These are phyloP conservation scores for Tolypocladium capitatum DNA, from an alignment of 2,329 filamentous ascomycete species.

Conservation along the genomic window DNA sequence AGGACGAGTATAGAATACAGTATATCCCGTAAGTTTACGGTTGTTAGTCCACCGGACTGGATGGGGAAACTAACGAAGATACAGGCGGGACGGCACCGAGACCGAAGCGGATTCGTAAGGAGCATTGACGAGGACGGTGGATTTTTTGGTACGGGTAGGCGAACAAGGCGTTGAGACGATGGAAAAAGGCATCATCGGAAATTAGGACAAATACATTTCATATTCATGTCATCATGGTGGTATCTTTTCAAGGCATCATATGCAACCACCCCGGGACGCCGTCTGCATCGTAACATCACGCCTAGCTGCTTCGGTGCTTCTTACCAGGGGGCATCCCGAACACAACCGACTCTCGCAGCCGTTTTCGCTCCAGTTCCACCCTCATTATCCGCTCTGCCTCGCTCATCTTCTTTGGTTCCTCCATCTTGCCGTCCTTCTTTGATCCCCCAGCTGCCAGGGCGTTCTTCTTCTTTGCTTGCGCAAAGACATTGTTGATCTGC, in stretches of 20 bases:
- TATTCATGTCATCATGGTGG: slow-evolving; percentile 1
- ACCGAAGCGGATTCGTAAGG: slow-evolving; percentile 31
- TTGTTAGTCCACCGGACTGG: slow-evolving; percentile 22
- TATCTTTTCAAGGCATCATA: slow-evolving; percentile 3
- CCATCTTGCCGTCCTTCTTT: slow-evolving; percentile 47
- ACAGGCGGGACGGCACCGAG: slow-evolving; percentile 42
- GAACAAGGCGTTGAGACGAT: slow-evolving; percentile 18
- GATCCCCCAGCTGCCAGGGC: slow-evolving; percentile 38
- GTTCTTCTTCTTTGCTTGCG: slow-evolving; percentile 58
- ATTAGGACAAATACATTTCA: neutral
- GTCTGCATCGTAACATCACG: neutral
- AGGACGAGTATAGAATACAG: slow-evolving; percentile 49
- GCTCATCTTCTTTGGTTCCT: slow-evolving; percentile 69
- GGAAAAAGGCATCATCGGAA: slow-evolving; percentile 1
- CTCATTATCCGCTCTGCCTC: slow-evolving; percentile 85
- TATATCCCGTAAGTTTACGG: slow-evolving; percentile 51
- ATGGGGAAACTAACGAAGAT: neutral
- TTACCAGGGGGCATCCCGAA: slow-evolving; percentile 35
- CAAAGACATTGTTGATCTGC: slow-evolving; percentile 68
- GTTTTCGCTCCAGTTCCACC: slow-evolving; percentile 63
- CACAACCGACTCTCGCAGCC: slow-evolving; percentile 34
- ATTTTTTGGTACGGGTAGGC: slow-evolving; percentile 11
- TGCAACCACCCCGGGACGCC: slow-evolving; percentile 5
- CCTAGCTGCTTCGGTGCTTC: slow-evolving; percentile 29
- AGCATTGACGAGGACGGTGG: slow-evolving; percentile 3